Evolutionary conservation across 495 filamentous ascomycete species (phyloP), one percentile per base, ranked within the genome.

Genomic region (Saxophila tyrrhenica): DNA sequence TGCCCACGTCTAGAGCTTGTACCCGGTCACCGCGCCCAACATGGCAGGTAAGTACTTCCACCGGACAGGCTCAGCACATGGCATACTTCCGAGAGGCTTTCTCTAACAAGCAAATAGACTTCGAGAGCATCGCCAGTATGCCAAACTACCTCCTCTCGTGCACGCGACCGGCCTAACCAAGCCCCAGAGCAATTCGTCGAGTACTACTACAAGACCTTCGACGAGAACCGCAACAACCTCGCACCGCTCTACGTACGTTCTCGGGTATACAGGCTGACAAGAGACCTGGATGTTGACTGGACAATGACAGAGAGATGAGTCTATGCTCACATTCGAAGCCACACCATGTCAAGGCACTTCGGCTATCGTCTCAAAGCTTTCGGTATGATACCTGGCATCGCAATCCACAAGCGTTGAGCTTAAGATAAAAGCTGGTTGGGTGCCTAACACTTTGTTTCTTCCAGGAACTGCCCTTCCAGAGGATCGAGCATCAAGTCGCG

Each of bases 251-350:
- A 97, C 73, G 90, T 94, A 78, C 52, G 77, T 70, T 57, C 42
- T 43, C 39, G n/a, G n/a, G n/a, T n/a, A n/a, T n/a, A n/a, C n/a
- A n/a, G n/a, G n/a, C n/a, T n/a, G n/a, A 42, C 5, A 5, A 35
- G 7, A 13, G 29, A 35, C 13, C 7, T 13, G 13, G 29, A 35
- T 35, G 29, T n/a, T 44, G 41, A 49, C 5, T 11, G 8, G 15
- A 35, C 2, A 10, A 5, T 38, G 20, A 25, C 50, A 97, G 91
- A 82, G 88, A 55, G 78, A 83, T 0, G 66, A 83, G 42, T 97
- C 92, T 41, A 94, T 94, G 85, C 75, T 97, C 75, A 97, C 91
- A 23, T 97, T 95, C 66, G 86, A 98, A 78, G 78, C 71, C 32
- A 49, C 61, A 25, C 74, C 81, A 15, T 55, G 77, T 29, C 72